phyloP scores from a whole-genome alignment of 169 alveolate genomes.

The Plasmodium relictum region DNA sequence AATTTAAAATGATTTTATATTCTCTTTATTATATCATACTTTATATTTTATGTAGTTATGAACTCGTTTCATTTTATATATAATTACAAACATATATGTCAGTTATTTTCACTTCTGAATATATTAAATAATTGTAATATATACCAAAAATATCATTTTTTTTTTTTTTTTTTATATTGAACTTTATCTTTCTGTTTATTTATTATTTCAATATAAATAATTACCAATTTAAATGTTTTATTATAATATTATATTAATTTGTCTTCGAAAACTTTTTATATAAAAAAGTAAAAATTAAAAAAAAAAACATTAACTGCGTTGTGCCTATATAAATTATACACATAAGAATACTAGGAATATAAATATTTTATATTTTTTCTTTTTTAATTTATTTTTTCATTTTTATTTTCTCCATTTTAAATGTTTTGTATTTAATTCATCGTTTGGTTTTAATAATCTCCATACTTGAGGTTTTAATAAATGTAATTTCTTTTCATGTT shows the following conservation, averaged over 20 bases:
- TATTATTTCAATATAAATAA: background rate
- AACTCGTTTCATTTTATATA: too few species aligned
- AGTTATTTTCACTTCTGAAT: background rate
- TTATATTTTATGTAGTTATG: too few species aligned
- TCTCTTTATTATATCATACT: too few species aligned
- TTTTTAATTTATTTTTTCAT: too few species aligned
- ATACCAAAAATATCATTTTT: background rate
- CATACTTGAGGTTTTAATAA: slow-evolving; percentile 87
- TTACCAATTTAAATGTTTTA: background rate
- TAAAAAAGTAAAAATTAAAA: too few species aligned
- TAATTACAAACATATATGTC: too few species aligned
- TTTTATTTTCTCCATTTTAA: slow-evolving; percentile 85
- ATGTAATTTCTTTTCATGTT: slow-evolving; percentile 76
- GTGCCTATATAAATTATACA: too few species aligned
- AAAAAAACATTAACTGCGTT: too few species aligned
- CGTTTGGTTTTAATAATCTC: slow-evolving; percentile 89
- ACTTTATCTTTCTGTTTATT: too few species aligned
- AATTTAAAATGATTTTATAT: too few species aligned
- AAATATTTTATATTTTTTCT: too few species aligned
- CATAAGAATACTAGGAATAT: background rate
- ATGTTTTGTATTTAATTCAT: slow-evolving; percentile 88
- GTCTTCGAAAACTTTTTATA: too few species aligned
- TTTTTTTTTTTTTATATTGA: background rate
- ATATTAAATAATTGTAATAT: background rate
- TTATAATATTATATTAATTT: background rate